Evolutionary conservation across 257 asterid genomes (phyloP).

Genomic region (Lithospermum erythrorhizon): DNA sequence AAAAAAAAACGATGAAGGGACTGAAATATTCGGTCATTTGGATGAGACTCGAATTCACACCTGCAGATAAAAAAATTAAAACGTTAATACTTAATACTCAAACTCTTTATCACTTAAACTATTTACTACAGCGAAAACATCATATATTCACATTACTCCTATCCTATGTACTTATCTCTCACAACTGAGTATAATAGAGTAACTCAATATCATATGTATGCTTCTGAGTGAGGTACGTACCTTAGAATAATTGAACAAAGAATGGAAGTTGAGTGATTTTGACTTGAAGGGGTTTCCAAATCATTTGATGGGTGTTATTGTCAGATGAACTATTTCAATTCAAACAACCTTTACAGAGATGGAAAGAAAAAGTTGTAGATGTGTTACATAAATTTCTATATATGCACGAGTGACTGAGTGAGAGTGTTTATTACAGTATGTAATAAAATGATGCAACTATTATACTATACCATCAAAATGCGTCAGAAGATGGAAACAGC

Average conservation of each 20-base stretch:
- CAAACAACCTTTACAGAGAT: constrained; percentile 37
- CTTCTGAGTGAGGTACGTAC: constrained; percentile 21
- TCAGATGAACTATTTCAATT: not conserved
- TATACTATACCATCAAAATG: constrained; percentile 27
- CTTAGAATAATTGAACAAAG: constrained; percentile 38
- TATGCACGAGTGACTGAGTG: not conserved
- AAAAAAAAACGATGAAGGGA: too few relatives aligned
- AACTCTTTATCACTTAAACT: too few relatives aligned
- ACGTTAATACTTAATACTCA: too few relatives aligned
- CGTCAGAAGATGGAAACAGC: constrained; percentile 66
- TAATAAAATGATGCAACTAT: constrained; percentile 23
- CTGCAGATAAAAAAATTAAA: too few relatives aligned
- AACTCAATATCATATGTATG: not conserved
- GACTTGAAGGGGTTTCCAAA: constrained; percentile 41
- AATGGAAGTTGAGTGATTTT: constrained; percentile 45
- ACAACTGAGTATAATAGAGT: too few relatives aligned
- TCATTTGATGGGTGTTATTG: constrained; percentile 34
- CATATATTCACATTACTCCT: too few relatives aligned
- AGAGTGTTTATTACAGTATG: not conserved
- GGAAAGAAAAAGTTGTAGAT: constrained; percentile 26
- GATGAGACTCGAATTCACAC: too few relatives aligned
- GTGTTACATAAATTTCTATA: constrained; percentile 15
- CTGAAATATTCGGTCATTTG: too few relatives aligned
- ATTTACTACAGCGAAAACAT: too few relatives aligned
- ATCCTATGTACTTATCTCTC: too few relatives aligned